phyloP scores from a whole-genome alignment of 257 asterid species.

The Sherardia arvensis region DNA sequence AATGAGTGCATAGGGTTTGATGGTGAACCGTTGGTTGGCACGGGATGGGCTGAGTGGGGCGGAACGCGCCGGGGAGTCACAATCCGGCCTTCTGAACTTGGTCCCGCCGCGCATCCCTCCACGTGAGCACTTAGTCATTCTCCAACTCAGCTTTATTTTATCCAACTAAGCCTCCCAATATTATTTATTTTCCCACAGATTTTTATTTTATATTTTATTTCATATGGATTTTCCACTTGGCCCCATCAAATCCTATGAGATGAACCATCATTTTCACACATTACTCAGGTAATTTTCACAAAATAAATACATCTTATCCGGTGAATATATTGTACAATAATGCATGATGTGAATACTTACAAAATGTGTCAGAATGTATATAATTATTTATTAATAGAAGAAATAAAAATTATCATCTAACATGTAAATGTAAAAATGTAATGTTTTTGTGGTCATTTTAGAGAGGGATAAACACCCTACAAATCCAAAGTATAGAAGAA shows the following conservation, averaged over 20 bases:
- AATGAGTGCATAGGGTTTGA: slow-evolving; percentile 10
- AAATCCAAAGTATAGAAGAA: no score
- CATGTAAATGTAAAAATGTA: no score
- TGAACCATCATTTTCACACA: slow-evolving; percentile 12
- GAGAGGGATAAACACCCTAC: no score
- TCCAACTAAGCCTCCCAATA: slow-evolving; percentile 20
- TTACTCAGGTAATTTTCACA: no score
- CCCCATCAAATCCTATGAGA: slow-evolving; percentile 29
- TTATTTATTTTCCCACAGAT: slow-evolving; percentile 4
- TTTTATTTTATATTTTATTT: no score
- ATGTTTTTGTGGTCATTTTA: no score
- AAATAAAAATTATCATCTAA: no score
- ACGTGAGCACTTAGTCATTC: slow-evolving; percentile 29
- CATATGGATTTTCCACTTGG: slow-evolving; percentile 14
- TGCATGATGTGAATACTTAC: no score
- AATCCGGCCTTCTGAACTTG: slow-evolving; percentile 24
- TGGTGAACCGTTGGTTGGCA: slow-evolving; percentile 32
- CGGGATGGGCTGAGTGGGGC: slow-evolving; percentile 51
- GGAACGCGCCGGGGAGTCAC: slow-evolving; percentile 26
- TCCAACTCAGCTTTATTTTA: slow-evolving; percentile 26
- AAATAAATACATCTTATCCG: no score
- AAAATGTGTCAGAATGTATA: no score
- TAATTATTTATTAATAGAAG: no score
- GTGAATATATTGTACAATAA: no score
- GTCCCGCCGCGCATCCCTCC: slow-evolving; percentile 40